Evolutionary conservation across 805 yeast species (phyloP).

Genomic region (Brettanomyces bruxellensis): DNA sequence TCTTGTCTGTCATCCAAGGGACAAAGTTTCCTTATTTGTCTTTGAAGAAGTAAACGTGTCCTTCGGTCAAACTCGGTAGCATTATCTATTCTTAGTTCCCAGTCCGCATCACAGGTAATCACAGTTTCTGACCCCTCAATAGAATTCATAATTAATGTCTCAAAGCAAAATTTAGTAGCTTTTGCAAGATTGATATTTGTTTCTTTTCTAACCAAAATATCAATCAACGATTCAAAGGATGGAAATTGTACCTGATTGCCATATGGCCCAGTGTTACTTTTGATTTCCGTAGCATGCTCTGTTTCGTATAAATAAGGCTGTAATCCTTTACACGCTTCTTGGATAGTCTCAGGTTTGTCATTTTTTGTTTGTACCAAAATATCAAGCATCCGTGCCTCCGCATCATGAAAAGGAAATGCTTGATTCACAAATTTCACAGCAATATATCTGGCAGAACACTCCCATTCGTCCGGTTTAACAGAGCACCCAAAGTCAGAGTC

Average conservation of each 20-base stretch:
- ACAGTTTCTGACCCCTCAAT: slow-evolving; percentile 42
- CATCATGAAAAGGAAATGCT: slow-evolving; percentile 56
- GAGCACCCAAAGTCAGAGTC: slow-evolving; percentile 3
- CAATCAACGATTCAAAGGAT: slow-evolving; percentile 32
- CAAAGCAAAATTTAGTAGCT: slow-evolving; percentile 46
- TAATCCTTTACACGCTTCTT: slow-evolving; percentile 72
- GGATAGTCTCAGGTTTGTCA: slow-evolving; percentile 65
- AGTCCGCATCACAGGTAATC: slow-evolving; percentile 60
- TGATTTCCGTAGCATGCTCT: background rate
- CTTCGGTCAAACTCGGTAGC: slow-evolving; percentile 53
- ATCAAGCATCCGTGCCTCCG: slow-evolving; percentile 59
- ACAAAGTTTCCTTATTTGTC: slow-evolving; percentile 7
- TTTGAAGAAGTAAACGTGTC: slow-evolving; percentile 29
- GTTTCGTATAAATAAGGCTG: slow-evolving; percentile 71
- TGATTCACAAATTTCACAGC: slow-evolving; percentile 58
- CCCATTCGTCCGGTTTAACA: slow-evolving; percentile 14
- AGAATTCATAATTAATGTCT: slow-evolving; percentile 59
- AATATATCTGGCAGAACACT: slow-evolving; percentile 43
- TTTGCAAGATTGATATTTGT: slow-evolving; percentile 15
- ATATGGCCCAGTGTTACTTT: slow-evolving; percentile 9
- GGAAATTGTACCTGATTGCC: slow-evolving; percentile 40
- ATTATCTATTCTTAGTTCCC: slow-evolving; percentile 61
- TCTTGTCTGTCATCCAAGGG: slow-evolving; percentile 1
- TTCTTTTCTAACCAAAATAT: slow-evolving; percentile 18
- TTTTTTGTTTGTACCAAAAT: slow-evolving; percentile 44